These are phyloP conservation scores for Fusarium pseudonygamai DNA, from an alignment of 2,329 filamentous ascomycete genomes.

Conservation along the genomic window DNA sequence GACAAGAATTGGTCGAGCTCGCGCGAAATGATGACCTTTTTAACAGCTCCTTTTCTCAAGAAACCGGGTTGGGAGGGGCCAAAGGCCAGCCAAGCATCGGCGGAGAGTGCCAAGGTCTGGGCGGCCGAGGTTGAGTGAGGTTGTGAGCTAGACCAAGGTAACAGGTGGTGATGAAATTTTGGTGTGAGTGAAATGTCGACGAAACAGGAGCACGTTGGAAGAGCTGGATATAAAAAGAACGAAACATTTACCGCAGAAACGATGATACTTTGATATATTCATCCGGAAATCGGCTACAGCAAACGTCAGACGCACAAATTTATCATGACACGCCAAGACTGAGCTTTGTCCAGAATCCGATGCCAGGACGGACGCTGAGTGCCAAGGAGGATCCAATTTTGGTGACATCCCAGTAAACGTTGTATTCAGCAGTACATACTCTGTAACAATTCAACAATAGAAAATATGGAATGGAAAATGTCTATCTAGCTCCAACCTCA, in stretches of 20 bases:
- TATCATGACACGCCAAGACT: constrained; percentile 34
- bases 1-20: background rate
- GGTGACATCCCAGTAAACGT: background rate
- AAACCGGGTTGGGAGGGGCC: constrained; percentile 21
- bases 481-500: background rate
- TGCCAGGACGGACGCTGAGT: constrained; percentile 26
- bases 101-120: constrained; percentile 40
- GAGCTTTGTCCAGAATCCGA: constrained; percentile 16
- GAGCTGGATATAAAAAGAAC: background rate
- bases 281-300: background rate
- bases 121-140: constrained; percentile 26
- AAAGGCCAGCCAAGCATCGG: constrained; percentile 25
- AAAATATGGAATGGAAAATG: background rate
- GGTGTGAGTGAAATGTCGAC: background rate
- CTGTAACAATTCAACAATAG: background rate
- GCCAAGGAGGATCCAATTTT: constrained; percentile 17
- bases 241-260: background rate
- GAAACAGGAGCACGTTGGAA: background rate
- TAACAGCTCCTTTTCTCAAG: constrained; percentile 8
- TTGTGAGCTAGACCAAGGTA: background rate
- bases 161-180: background rate
- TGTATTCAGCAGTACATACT: background rate
- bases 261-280: background rate
- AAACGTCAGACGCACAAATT: constrained; percentile 1
- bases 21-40: constrained; percentile 19